Evolutionary conservation across 805 yeast species (phyloP).

Genomic region (Wickerhamomyces chaumierensis): DNA sequence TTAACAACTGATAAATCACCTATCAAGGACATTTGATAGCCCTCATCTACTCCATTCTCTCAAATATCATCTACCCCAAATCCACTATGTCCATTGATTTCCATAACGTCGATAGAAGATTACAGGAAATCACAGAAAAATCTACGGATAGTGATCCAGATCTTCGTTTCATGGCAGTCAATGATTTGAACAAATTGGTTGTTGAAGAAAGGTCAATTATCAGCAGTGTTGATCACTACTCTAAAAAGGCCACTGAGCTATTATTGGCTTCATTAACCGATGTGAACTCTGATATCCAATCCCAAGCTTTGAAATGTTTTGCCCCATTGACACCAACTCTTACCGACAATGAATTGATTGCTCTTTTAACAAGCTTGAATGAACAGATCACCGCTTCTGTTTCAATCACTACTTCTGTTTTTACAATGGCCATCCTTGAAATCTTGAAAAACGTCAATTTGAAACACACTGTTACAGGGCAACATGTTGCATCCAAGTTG

Average conservation of each 20-base stretch:
- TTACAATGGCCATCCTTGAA: conserved; percentile 18
- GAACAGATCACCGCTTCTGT: conserved; percentile 11
- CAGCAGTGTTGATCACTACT: conserved; percentile 18
- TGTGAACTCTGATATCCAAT: conserved; percentile 60
- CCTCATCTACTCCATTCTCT: too few species aligned
- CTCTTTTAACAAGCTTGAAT: conserved; percentile 11
- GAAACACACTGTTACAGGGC: conserved; percentile 15
- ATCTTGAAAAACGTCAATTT: conserved; percentile 15
- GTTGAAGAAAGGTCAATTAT: conserved; percentile 18
- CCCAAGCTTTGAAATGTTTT: conserved; percentile 55
- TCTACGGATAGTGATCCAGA: conserved; percentile 69
- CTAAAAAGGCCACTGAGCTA: conserved; percentile 26
- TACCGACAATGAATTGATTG: conserved; percentile 15
- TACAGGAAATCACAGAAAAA: conserved; percentile 24
- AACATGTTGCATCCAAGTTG: conserved; percentile 24
- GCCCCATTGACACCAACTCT: conserved; percentile 23
- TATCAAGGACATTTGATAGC: too few species aligned
- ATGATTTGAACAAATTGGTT: conserved; percentile 47
- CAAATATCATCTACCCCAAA: too few species aligned
- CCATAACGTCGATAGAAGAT: conserved; percentile 18
- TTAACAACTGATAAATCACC: too few species aligned
- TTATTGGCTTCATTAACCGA: conserved; percentile 41
- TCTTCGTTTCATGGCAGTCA: conserved; percentile 74
- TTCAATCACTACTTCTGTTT: conserved; percentile 19
- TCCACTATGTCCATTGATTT: conserved; percentile 16